A percentile compares a stretch with the other conserved stretches of the same genome.
phyloP scores from a whole-genome alignment of 306 rosid species.

The Glycyrrhiza uralensis region DNA sequence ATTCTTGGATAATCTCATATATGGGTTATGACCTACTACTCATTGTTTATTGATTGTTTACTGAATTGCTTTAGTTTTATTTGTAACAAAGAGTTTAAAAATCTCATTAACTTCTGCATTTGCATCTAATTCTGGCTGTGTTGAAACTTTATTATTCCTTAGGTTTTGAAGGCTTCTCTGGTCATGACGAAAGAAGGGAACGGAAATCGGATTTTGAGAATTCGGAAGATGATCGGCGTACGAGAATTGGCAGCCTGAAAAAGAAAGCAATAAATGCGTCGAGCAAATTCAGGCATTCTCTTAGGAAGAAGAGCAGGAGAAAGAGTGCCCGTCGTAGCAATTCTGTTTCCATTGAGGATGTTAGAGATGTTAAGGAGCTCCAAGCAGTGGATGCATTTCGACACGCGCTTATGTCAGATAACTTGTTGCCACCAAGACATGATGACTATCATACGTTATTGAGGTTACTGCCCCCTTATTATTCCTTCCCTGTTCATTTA shows the following conservation, averaged over 20 bases:
- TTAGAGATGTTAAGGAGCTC: conserved; percentile 75
- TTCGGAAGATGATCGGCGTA: conserved; percentile 74
- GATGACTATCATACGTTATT: conserved; percentile 82
- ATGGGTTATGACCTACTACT: background rate
- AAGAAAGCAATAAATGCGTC: conserved; percentile 87
- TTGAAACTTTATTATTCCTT: background rate
- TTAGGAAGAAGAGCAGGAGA: conserved; percentile 62
- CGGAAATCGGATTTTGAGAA: conserved; percentile 71
- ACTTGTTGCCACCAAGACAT: conserved; percentile 58
- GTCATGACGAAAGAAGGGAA: conserved; percentile 66
- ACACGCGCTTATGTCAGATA: conserved; percentile 60
- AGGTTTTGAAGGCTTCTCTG: conserved; percentile 81
- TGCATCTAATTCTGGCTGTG: background rate
- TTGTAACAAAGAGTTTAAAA: background rate
- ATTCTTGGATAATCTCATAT: background rate
- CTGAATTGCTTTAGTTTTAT: background rate
- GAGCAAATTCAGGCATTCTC: conserved; percentile 77
- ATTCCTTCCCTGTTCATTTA: background rate
- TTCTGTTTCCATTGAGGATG: conserved; percentile 79
- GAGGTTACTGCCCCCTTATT: conserved; percentile 45
- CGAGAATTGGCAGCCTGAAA: conserved; percentile 66
- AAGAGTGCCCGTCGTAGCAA: conserved; percentile 31
- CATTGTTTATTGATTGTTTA: background rate
- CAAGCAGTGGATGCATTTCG: conserved; percentile 75
- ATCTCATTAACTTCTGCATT: background rate